Evolutionary conservation across 192 early-diverging fungal species (phyloP).

Genomic region (Coemansia sp.): DNA sequence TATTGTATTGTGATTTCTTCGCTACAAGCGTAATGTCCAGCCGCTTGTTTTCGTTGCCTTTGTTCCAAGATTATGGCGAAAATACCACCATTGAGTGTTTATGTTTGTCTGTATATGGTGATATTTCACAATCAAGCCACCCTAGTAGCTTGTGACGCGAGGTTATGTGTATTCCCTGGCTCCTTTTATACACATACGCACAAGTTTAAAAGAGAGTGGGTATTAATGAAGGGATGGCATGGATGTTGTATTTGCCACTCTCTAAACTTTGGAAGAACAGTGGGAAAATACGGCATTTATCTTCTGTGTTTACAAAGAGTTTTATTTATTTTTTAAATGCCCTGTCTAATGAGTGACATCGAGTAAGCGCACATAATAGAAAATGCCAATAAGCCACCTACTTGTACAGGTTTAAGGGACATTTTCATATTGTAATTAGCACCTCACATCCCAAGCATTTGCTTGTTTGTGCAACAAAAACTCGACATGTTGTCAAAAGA

Average conservation of each 20-base stretch:
- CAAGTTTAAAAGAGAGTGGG: not conserved
- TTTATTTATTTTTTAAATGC: not conserved
- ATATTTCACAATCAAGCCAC: conserved; percentile 9
- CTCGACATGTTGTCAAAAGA: too few relatives aligned
- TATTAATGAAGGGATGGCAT: not conserved
- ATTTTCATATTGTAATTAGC: too few relatives aligned
- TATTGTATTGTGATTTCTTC: too few relatives aligned
- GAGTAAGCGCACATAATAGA: too few relatives aligned
- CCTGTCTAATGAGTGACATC: not conserved
- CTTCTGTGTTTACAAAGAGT: too few relatives aligned
- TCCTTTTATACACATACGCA: not conserved
- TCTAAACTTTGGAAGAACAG: not conserved
- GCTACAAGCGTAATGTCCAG: not conserved
- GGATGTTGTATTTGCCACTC: not conserved
- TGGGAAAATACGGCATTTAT: too few relatives aligned
- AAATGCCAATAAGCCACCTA: too few relatives aligned
- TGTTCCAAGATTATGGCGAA: not conserved
- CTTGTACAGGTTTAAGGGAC: too few relatives aligned
- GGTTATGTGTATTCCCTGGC: not conserved
- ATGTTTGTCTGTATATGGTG: not conserved
- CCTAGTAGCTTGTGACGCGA: not conserved
- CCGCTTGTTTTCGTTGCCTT: not conserved
- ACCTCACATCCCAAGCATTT: too few relatives aligned
- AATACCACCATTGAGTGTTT: not conserved
- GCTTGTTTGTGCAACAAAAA: too few relatives aligned